Evolutionary conservation across 495 filamentous ascomycete species (phyloP), one percentile per base, ranked within the genome.

Genomic region (Penicillium antarcticum): DNA sequence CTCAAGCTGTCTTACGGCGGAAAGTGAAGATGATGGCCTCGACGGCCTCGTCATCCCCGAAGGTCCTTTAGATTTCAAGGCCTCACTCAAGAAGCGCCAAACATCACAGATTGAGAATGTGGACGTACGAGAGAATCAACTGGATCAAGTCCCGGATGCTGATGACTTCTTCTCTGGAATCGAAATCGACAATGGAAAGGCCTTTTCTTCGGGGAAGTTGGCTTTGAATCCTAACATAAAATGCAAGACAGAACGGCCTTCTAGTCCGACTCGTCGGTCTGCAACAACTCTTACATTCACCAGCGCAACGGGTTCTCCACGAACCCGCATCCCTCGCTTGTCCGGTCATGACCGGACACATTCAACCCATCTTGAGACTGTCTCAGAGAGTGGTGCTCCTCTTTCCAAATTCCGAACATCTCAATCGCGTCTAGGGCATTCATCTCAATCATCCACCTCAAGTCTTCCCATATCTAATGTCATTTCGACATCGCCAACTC

Each of bases 211-310:
- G 10, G 80, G 74, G 47, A 96, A 94, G 63, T 74, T 87, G 13
- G 88, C 87, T 9, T 70, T 96, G n/a, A 95, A 98, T 63, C 91
- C 89, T 41, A 97, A 98, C 58, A 80, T 98, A 52, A 92, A 92
- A 67, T 80, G 91, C 60, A 96, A 92, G 60, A 78, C 81, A 55
- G 66, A 77, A 51, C 77, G 81, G 39, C 80, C 85, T 54, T 72
- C 75, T 38, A 91, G 86, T 57, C 86, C 87, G 44, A 79, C 85
- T 41, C 86, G 89, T 57, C 74, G 78, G 36, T 82, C 90, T 7
- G 84, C 89, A 10, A 89, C 91, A 33, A 91, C 91, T 12, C 71
- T 97, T 48, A 96, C 89, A 16, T 97, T 97, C 70, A 96, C 89
- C 26, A 94, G 91, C 60, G 68, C 71, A 55, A 65, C 63, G 58